Evolutionary conservation across 208 protist species (phyloP).

Genomic region (Trypanosoma cruzi): DNA sequence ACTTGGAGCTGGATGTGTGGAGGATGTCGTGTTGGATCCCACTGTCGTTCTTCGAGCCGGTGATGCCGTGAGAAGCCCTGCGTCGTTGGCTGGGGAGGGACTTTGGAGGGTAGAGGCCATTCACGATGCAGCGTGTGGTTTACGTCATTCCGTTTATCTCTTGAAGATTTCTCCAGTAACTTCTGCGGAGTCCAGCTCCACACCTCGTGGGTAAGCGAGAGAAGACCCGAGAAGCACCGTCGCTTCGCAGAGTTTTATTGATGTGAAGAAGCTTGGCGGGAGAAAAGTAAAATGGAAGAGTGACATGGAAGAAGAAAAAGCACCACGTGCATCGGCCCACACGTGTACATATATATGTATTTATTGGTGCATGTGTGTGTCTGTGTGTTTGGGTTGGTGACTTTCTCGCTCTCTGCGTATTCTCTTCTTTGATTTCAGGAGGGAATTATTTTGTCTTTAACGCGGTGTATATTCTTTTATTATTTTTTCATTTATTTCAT

Average conservation of each 20-base stretch:
- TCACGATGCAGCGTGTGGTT: constrained; percentile 44
- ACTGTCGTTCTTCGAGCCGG: constrained; percentile 38
- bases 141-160: constrained; percentile 74
- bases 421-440: background rate
- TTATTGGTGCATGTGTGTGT: background rate
- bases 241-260: background rate
- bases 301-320: background rate
- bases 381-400: background rate
- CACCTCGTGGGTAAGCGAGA: background rate
- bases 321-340: background rate
- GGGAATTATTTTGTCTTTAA: background rate
- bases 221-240: background rate
- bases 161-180: constrained; percentile 37
- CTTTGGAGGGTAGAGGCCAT: constrained; percentile 46
- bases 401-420: background rate
- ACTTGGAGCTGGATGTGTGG: constrained; percentile 32
- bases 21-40: constrained; percentile 28
- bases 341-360: too few species aligned
- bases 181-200: background rate
- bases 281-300: background rate
- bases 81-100: background rate
- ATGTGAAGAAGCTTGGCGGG: background rate
- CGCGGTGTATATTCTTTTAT: too few species aligned
- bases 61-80: constrained; percentile 23
- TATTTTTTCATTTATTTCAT: too few species aligned